phyloP scores from a whole-genome alignment of 805 yeast species.

The Lachancea mirantina region DNA sequence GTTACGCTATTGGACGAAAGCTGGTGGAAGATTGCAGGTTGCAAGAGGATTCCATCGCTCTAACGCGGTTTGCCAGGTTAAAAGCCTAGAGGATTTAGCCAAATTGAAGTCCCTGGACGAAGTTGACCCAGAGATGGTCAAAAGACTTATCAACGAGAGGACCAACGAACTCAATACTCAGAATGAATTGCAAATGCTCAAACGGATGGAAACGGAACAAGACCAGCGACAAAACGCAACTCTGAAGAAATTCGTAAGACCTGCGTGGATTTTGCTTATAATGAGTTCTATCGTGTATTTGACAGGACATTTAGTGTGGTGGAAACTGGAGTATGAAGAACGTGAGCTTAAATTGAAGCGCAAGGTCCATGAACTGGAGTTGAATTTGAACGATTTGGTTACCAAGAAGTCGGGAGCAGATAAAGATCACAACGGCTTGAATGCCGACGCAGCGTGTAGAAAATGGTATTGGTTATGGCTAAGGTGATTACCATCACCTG shows the following conservation, averaged over 20 bases:
- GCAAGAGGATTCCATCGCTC: too few species aligned
- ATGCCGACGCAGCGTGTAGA: slow-evolving; percentile 1
- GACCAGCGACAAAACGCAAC: slow-evolving; percentile 14
- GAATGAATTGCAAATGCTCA: slow-evolving; percentile 25
- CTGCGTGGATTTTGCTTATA: slow-evolving; percentile 27
- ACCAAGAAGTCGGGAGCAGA: background rate
- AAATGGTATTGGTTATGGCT: slow-evolving; percentile 18
- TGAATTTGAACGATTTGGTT: slow-evolving; percentile 11
- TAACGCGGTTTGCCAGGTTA: slow-evolving; percentile 7
- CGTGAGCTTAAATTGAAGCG: slow-evolving; percentile 18
- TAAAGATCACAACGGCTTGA: background rate
- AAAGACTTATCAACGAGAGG: slow-evolving; percentile 24
- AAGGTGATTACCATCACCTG: slow-evolving; percentile 8
- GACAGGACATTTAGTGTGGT: slow-evolving; percentile 24
- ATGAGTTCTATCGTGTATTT: slow-evolving; percentile 29
- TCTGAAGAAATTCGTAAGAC: slow-evolving; percentile 22
- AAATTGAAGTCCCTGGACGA: slow-evolving; percentile 26
- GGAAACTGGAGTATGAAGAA: slow-evolving; percentile 25
- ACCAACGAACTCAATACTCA: slow-evolving; percentile 25
- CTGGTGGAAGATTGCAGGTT: too few species aligned
- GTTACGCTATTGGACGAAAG: too few species aligned
- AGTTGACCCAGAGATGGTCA: slow-evolving; percentile 29
- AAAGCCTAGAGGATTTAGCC: slow-evolving; percentile 27
- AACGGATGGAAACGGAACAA: slow-evolving; percentile 18
- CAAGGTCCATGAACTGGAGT: slow-evolving; percentile 16